A percentile compares a stretch with the other conserved stretches of the same genome.
phyloP scores from a whole-genome alignment of 1,284 basidiomycete species.

The Trichosporon inkin region DNA sequence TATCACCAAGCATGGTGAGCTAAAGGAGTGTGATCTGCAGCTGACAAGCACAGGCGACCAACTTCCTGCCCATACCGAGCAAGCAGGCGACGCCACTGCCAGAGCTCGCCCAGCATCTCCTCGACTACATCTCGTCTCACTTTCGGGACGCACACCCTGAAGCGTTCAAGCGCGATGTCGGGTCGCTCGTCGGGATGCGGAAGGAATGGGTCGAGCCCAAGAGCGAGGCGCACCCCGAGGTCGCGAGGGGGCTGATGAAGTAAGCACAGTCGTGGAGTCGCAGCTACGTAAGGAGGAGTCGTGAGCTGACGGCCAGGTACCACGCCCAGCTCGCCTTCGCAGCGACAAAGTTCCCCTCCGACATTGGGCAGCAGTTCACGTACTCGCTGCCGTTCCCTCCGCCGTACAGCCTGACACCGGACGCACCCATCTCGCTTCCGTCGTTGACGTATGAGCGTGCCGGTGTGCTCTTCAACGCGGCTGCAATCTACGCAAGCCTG shows the following conservation, averaged over 20 bases:
- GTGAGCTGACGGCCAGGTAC: slow-evolving; percentile 58
- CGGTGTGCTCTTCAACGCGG: slow-evolving; percentile 75
- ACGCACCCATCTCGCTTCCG: slow-evolving; percentile 61
- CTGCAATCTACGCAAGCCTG: slow-evolving; percentile 64
- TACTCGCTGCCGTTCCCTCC: slow-evolving; percentile 68
- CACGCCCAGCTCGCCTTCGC: slow-evolving; percentile 81
- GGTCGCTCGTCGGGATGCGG: slow-evolving; percentile 65
- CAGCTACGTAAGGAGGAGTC: background rate
- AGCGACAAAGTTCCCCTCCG: slow-evolving; percentile 64
- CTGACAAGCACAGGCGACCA: slow-evolving; percentile 41
- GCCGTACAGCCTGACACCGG: slow-evolving; percentile 50
- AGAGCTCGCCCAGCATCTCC: slow-evolving; percentile 58
- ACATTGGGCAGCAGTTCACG: slow-evolving; percentile 69
- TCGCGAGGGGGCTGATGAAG: slow-evolving; percentile 46
- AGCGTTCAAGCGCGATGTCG: slow-evolving; percentile 76
- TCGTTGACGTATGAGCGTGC: slow-evolving; percentile 76
- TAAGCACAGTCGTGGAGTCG: slow-evolving; percentile 43
- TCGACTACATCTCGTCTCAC: slow-evolving; percentile 64
- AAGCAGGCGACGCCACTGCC: slow-evolving; percentile 65
- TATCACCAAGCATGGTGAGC: background rate
- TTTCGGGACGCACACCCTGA: slow-evolving; percentile 79
- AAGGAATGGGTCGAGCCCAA: slow-evolving; percentile 59
- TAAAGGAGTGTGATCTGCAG: too few species aligned
- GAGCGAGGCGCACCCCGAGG: slow-evolving; percentile 56
- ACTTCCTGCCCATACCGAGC: slow-evolving; percentile 71